Conservation (phyloP, 2,329 filamentous ascomycete species). For the Cladorrhinum sp. region DNA sequence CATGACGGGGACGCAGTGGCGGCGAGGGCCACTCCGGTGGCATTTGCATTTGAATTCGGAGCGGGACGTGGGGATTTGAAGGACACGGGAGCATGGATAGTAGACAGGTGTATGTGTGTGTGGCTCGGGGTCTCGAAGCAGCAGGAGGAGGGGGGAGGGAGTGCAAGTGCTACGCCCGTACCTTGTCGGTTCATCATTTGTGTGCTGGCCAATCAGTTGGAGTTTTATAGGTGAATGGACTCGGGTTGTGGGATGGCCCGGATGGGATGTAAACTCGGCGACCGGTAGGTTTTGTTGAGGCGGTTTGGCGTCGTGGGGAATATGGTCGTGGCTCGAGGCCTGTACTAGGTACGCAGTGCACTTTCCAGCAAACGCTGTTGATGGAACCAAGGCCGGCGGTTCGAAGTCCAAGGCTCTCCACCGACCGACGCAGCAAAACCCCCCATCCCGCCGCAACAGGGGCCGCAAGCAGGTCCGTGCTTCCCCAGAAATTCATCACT, state of each 20-base stretch:
- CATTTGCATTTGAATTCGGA: background rate
- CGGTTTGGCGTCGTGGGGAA: background rate
- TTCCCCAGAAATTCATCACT: background rate
- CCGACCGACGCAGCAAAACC: background rate
- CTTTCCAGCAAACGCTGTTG: constrained; percentile 4
- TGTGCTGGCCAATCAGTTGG: background rate
- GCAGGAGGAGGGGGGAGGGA: background rate
- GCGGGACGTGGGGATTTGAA: background rate
- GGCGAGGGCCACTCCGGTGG: constrained; percentile 1
- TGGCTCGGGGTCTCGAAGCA: background rate
- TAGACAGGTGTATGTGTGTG: background rate
- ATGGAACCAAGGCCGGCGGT: constrained; percentile 4
- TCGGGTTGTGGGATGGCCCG: background rate
- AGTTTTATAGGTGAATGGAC: background rate
- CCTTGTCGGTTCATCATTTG: constrained; percentile 9
- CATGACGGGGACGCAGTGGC: background rate
- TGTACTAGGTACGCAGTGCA: background rate
- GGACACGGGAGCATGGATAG: background rate
- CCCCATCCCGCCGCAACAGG: background rate
- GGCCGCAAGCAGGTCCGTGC: constrained; percentile 4
- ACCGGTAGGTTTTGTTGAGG: background rate
- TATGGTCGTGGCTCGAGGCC: background rate
- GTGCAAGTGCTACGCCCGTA: constrained; percentile 1
- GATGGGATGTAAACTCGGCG: background rate
- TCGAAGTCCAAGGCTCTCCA: background rate